A percentile compares a stretch with the other conserved stretches of the same genome.
These are phyloP conservation scores for Teratosphaeria pseudoeucalypti DNA, from an alignment of 2,329 filamentous ascomycete genomes.

Conservation along the genomic window DNA sequence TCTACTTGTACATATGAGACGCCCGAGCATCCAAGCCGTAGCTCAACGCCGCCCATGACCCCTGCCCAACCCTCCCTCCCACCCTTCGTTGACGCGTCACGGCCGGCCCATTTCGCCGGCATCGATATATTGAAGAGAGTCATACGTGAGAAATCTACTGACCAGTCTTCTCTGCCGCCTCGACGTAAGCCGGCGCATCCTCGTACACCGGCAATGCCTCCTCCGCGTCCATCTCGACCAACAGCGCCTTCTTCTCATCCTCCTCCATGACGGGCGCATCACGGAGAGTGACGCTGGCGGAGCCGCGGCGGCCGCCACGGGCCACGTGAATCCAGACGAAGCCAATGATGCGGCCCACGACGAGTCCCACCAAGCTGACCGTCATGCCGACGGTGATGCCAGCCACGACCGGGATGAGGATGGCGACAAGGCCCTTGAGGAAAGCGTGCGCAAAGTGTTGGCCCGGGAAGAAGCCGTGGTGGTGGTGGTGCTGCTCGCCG, in stretches of 20 bases:
- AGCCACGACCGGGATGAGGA: slow-evolving; percentile 58
- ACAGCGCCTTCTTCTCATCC: slow-evolving; percentile 2
- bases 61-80: no score
- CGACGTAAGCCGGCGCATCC: slow-evolving; percentile 23
- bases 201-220: slow-evolving; percentile 23
- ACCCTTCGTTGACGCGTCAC: no score
- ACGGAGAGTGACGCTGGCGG: slow-evolving; percentile 17
- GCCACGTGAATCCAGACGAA: slow-evolving; percentile 48
- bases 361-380: slow-evolving; percentile 58
- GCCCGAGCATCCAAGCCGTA: neutral
- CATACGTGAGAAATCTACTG: neutral
- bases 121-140: neutral
- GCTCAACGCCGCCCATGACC: neutral
- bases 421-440: slow-evolving; percentile 48
- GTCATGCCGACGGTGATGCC: slow-evolving; percentile 59
- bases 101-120: neutral
- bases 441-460: slow-evolving; percentile 34
- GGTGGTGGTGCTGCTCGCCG: slow-evolving; percentile 23
- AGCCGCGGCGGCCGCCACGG: slow-evolving; percentile 34
- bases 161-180: neutral
- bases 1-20: neutral
- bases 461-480: slow-evolving; percentile 24
- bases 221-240: slow-evolving; percentile 10
- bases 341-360: slow-evolving; percentile 52
- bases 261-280: slow-evolving; percentile 8